These are phyloP conservation scores for Aspergillus tubingensis DNA, from an alignment of 2,329 filamentous ascomycete genomes.

Conservation along the genomic window DNA sequence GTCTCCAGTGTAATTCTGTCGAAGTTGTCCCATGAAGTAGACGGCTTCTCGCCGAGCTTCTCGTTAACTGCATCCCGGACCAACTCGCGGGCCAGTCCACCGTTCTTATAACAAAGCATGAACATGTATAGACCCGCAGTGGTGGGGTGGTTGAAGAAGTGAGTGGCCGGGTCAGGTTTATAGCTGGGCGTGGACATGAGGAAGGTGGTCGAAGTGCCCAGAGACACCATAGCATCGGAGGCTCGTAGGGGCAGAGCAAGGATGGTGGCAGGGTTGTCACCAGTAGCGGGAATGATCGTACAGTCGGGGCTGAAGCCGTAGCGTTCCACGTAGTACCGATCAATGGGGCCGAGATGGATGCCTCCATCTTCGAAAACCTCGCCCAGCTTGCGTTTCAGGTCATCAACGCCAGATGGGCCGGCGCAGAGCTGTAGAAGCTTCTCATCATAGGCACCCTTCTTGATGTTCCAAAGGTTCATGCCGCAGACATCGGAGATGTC, in stretches of 20 bases:
- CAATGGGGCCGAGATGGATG: conserved; percentile 72
- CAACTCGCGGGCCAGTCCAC: conserved; percentile 85
- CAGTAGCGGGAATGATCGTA: conserved; percentile 81
- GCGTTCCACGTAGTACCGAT: conserved; percentile 73
- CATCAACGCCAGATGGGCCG: conserved; percentile 62
- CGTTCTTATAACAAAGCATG: conserved; percentile 99
- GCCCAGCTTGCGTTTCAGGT: conserved; percentile 77
- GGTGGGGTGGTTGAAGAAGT: conserved; percentile 98
- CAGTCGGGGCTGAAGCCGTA: conserved; percentile 78
- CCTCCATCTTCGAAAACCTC: conserved; percentile 79
- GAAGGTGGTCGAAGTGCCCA: conserved; percentile 95
- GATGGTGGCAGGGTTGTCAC: conserved; percentile 95
- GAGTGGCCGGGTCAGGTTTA: conserved; percentile 84
- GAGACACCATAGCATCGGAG: conserved; percentile 88
- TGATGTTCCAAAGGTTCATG: conserved; percentile 95
- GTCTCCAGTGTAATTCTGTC: conserved; percentile 71
- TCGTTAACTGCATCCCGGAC: conserved; percentile 77
- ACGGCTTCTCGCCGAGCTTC: conserved; percentile 46
- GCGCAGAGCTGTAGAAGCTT: conserved; percentile 74
- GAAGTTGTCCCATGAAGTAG: conserved; percentile 74
- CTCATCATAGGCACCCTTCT: conserved; percentile 71
- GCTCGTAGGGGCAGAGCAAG: conserved; percentile 83
- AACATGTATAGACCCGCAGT: conserved; percentile 95
- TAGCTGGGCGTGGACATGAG: conserved; percentile 95
- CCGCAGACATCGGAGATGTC: conserved; percentile 95